A percentile compares a stretch with the other conserved stretches of the same genome.
Evolutionary conservation across 192 early-diverging fungal species (phyloP).

Genomic region (Physocladia obscura): DNA sequence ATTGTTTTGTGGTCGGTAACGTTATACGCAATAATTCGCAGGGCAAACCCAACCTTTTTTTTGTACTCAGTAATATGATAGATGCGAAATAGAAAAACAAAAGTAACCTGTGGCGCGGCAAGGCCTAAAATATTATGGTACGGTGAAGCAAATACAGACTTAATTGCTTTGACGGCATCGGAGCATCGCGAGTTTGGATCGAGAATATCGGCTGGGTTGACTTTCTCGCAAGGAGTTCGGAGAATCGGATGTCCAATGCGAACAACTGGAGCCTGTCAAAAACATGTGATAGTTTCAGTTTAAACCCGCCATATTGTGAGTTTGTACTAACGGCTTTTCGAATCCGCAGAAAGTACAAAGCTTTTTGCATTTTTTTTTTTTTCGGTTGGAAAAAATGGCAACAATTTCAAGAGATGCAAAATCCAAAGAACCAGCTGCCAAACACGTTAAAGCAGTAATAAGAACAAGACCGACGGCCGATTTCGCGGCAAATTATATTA

Average conservation of each 20-base stretch:
- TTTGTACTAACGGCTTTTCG: slow-evolving; percentile 24
- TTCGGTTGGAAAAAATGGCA: not conserved
- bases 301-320: no score
- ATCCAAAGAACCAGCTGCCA: slow-evolving; percentile 25
- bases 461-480: slow-evolving; percentile 58
- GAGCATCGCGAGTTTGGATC: not conserved
- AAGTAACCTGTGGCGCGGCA: slow-evolving; percentile 42
- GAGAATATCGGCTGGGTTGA: not conserved
- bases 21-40: slow-evolving; percentile 47
- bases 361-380: slow-evolving; percentile 8
- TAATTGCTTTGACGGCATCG: slow-evolving; percentile 27
- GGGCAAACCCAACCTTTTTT: slow-evolving; percentile 36
- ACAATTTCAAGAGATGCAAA: not conserved
- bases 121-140: slow-evolving; percentile 44
- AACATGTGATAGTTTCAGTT: not conserved
- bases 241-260: slow-evolving; percentile 27
- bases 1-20: slow-evolving; percentile 29
- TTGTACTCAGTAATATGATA: not conserved
- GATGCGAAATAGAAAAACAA: not conserved
- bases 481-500: slow-evolving; percentile 55
- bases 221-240: not conserved
- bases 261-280: slow-evolving; percentile 5
- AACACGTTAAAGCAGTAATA: slow-evolving; percentile 64
- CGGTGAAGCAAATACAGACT: slow-evolving; percentile 36
- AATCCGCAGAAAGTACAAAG: slow-evolving; percentile 14